Conservation (phyloP, 2,329 filamentous ascomycete genomes). For the Purpureocillium takamizusanense region DNA sequence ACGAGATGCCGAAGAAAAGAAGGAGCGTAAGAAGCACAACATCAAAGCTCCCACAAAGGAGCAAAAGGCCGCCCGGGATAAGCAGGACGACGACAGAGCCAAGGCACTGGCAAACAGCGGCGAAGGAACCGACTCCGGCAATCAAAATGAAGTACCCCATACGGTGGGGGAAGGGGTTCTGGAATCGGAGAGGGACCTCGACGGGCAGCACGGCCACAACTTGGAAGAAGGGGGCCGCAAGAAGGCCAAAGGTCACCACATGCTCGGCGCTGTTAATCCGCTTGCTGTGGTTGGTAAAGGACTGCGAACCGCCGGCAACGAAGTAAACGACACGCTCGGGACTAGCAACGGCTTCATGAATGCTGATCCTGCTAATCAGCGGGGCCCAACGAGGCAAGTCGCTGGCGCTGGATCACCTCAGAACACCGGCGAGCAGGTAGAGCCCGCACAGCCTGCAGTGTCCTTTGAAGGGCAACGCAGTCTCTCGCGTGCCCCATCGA, state of each 20-base stretch:
- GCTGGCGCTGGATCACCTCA: not conserved
- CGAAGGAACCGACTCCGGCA: constrained; percentile 41
- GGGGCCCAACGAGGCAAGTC: not conserved
- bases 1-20: constrained; percentile 54
- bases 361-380: constrained; percentile 14
- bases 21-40: constrained; percentile 43
- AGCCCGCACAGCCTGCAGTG: constrained; percentile 12
- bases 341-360: constrained; percentile 45
- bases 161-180: constrained; percentile 35
- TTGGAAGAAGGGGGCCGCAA: constrained; percentile 12
- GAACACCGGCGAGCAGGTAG: constrained; percentile 7
- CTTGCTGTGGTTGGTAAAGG: constrained; percentile 40
- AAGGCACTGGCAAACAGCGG: constrained; percentile 38
- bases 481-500: constrained; percentile 26
- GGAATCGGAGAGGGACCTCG: constrained; percentile 20
- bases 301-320: constrained; percentile 36
- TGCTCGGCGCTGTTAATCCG: constrained; percentile 23
- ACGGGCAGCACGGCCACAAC: not conserved
- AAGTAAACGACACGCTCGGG: constrained; percentile 42
- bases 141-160: constrained; percentile 45
- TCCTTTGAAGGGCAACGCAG: constrained; percentile 23
- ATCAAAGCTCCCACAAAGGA: constrained; percentile 40
- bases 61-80: constrained; percentile 37
- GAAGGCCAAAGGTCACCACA: constrained; percentile 16
- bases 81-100: constrained; percentile 40